A percentile compares a stretch with the other conserved stretches of the same genome.
Evolutionary conservation across 2,329 filamentous ascomycete genomes (phyloP).

Genomic region (Talaromyces atroroseus): DNA sequence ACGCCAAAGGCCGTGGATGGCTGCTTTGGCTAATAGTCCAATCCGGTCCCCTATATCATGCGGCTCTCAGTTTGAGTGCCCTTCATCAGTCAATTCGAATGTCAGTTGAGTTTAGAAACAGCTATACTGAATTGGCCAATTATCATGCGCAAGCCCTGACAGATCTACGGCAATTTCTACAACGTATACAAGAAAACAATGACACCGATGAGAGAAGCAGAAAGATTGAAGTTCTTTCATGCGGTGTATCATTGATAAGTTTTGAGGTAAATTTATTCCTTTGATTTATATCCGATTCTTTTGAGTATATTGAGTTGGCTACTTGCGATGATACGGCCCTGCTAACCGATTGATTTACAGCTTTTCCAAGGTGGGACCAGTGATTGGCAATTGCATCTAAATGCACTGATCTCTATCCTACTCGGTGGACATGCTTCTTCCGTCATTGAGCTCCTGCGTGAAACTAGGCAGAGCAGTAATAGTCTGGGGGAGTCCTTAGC

Average conservation of each 20-base stretch:
- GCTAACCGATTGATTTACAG: not conserved
- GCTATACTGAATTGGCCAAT: constrained; percentile 12
- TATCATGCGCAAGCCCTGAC: constrained; percentile 15
- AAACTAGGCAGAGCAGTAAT: not conserved
- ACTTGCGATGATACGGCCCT: too few relatives aligned
- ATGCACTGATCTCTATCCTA: constrained; percentile 13
- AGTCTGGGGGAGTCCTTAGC: not conserved
- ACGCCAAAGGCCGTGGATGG: constrained; percentile 13
- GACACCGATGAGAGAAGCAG: constrained; percentile 4
- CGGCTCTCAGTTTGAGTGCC: constrained; percentile 16
- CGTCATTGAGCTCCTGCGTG: constrained; percentile 1
- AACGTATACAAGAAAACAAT: constrained; percentile 8
- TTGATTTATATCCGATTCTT: too few relatives aligned
- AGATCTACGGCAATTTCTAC: constrained; percentile 14
- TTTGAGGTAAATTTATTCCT: constrained; percentile 12
- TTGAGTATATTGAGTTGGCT: too few relatives aligned
- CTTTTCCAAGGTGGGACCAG: constrained; percentile 16
- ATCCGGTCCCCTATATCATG: constrained; percentile 15
- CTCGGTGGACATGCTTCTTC: not conserved
- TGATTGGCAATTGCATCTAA: constrained; percentile 16
- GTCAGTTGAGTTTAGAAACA: constrained; percentile 1
- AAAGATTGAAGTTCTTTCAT: constrained; percentile 15
- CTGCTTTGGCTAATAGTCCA: constrained; percentile 15
- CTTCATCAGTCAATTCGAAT: constrained; percentile 14
- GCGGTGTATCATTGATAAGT: constrained; percentile 16